Conservation (phyloP, 2,329 filamentous ascomycete species). For the Helotiales sp. region DNA sequence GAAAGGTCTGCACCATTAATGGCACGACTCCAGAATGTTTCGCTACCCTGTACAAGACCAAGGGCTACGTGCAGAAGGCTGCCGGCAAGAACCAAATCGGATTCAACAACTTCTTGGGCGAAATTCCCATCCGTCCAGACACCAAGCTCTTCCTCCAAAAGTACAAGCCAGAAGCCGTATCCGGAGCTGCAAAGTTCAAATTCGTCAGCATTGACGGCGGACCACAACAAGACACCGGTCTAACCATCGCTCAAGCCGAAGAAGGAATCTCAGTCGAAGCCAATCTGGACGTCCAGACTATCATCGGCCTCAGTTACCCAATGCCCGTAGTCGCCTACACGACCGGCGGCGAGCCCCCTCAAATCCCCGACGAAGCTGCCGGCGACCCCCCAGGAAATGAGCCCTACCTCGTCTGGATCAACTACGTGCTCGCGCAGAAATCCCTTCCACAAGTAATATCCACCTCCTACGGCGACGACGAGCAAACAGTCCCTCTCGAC, state of each 20-base stretch:
- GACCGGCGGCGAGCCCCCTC: constrained; percentile 60
- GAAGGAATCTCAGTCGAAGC: constrained; percentile 49
- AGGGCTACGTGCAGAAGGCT: constrained; percentile 29
- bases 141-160: constrained; percentile 26
- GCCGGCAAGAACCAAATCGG: constrained; percentile 32
- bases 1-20: constrained; percentile 65
- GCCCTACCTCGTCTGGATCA: constrained; percentile 60
- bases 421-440: constrained; percentile 54
- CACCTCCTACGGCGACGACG: constrained; percentile 63
- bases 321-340: constrained; percentile 58
- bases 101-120: constrained; percentile 36
- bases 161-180: constrained; percentile 29
- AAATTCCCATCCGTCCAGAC: constrained; percentile 34
- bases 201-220: constrained; percentile 25
- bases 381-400: constrained; percentile 51
- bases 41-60: constrained; percentile 33
- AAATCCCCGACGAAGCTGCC: constrained; percentile 49
- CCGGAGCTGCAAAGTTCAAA: constrained; percentile 22
- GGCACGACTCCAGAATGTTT: constrained; percentile 35
- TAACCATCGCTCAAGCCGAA: constrained; percentile 17
- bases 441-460: constrained; percentile 60
- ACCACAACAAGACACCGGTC: constrained; percentile 14
- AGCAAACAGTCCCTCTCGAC: constrained; percentile 56
- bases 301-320: constrained; percentile 59
- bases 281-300: constrained; percentile 61